phyloP scores from a whole-genome alignment of 805 yeast species.

The Metschnikowia similis region DNA sequence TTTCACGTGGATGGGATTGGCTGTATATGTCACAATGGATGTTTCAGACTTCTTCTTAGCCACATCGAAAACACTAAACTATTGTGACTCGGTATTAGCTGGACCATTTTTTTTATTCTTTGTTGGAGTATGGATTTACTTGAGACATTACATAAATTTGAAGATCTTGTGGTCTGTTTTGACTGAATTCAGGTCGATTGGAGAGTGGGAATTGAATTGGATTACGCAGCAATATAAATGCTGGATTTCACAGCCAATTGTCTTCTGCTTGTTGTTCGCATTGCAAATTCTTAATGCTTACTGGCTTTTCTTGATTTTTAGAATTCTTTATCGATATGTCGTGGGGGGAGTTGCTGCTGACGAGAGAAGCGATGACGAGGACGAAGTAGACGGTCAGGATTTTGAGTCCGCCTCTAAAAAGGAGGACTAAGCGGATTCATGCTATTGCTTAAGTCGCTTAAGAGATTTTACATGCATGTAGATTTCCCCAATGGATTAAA shows the following conservation, averaged over 20 bases:
- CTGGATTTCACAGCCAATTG: slow-evolving; percentile 90
- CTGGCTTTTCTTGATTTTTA: slow-evolving; percentile 80
- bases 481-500: not conserved
- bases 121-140: slow-evolving; percentile 72
- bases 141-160: slow-evolving; percentile 83
- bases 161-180: slow-evolving; percentile 77
- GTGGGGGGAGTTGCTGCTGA: slow-evolving; percentile 61
- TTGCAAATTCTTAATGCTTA: slow-evolving; percentile 81
- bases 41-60: slow-evolving; percentile 87
- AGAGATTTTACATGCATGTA: not conserved
- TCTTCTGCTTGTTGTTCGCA: slow-evolving; percentile 70
- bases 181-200: slow-evolving; percentile 84
- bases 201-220: slow-evolving; percentile 77
- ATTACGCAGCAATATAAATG: slow-evolving; percentile 93
- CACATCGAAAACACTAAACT: slow-evolving; percentile 79
- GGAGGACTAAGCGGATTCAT: slow-evolving; percentile 8
- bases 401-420: slow-evolving; percentile 8
- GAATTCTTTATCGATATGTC: slow-evolving; percentile 68
- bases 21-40: slow-evolving; percentile 93
- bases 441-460: slow-evolving; percentile 3
- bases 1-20: slow-evolving; percentile 93
- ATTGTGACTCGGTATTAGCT: slow-evolving; percentile 63
- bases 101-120: slow-evolving; percentile 69
- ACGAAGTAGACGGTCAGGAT: slow-evolving; percentile 34
- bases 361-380: slow-evolving; percentile 86